phyloP scores from a whole-genome alignment of 106 monocot species.

The Dendrobium catenatum region DNA sequence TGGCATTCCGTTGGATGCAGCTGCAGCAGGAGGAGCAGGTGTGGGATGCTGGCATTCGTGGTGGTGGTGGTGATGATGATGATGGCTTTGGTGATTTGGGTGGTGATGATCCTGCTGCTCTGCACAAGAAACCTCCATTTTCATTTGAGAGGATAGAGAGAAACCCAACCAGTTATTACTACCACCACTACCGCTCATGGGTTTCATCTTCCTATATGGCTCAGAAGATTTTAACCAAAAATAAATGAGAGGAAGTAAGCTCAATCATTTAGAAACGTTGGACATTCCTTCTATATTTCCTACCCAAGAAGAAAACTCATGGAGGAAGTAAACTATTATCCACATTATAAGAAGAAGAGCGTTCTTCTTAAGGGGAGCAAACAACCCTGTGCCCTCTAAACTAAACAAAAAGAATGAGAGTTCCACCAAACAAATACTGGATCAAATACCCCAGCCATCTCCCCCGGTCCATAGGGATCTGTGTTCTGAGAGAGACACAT shows the following conservation, averaged over 20 bases:
- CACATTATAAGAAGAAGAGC: background rate
- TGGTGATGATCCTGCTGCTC: conserved; percentile 41
- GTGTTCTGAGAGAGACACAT: conserved; percentile 54
- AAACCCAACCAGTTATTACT: conserved; percentile 79
- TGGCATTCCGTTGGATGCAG: conserved; percentile 21
- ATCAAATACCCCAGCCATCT: conserved; percentile 18
- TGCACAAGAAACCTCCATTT: conserved; percentile 55
- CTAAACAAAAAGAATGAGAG: conserved; percentile 66
- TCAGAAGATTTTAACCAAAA: conserved; percentile 6
- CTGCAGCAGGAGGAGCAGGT: background rate
- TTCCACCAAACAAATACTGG: conserved; percentile 25
- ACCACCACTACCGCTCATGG: conserved; percentile 32
- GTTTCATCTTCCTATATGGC: conserved; percentile 28
- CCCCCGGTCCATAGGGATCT: conserved; percentile 66
- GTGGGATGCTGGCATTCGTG: conserved; percentile 17
- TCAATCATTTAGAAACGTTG: conserved; percentile 50
- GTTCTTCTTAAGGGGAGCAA: background rate
- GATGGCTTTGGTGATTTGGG: conserved; percentile 5
- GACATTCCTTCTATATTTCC: conserved; percentile 16
- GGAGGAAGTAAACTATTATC: conserved; percentile 3
- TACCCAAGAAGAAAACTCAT: background rate
- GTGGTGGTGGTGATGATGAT: conserved; percentile 22
- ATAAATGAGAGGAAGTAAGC: conserved; percentile 9
- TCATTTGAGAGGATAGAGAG: conserved; percentile 88
- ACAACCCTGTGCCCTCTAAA: conserved; percentile 41